Evolutionary conservation across 306 rosid genomes (phyloP).

Genomic region (Fragaria nilgerrensis): DNA sequence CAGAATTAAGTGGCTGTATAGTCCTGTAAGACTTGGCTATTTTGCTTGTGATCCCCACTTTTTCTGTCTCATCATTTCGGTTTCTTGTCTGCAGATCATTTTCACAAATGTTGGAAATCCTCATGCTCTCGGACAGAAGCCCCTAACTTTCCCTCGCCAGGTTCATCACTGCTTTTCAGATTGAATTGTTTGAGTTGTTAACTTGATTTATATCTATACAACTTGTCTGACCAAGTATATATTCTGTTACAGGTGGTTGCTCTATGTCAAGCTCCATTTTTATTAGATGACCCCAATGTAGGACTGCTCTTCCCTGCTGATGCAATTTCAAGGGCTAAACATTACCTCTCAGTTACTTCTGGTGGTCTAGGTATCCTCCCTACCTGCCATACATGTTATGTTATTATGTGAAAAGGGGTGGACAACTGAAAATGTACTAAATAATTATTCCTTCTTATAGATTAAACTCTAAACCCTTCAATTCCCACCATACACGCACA

Average conservation of each 20-base stretch:
- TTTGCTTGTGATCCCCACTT: not conserved
- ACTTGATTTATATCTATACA: conserved; percentile 8
- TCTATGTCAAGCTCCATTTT: conserved; percentile 98
- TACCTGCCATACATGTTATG: conserved; percentile 11
- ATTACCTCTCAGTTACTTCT: conserved; percentile 67
- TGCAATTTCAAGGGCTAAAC: conserved; percentile 94
- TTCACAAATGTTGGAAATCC: conserved; percentile 99
- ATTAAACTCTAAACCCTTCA: not conserved
- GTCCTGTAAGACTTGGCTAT: not conserved
- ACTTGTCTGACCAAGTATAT: conserved; percentile 23
- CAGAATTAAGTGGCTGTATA: not conserved
- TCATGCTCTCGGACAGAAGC: conserved; percentile 98
- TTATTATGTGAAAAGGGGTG: not conserved
- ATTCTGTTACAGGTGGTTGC: conserved; percentile 78
- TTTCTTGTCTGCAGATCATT: conserved; percentile 63
- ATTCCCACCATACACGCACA: not conserved
- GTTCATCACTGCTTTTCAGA: conserved; percentile 34
- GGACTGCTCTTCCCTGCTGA: conserved; percentile 96
- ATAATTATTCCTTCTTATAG: not conserved
- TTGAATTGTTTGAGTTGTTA: conserved; percentile 6
- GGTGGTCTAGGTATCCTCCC: conserved; percentile 88
- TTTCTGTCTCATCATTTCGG: conserved; percentile 8
- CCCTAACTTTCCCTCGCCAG: conserved; percentile 98
- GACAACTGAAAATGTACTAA: conserved; percentile 5
- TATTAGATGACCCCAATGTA: conserved; percentile 89